Conservation (phyloP, 805 yeast species). For the Kazachstania viticola region DNA sequence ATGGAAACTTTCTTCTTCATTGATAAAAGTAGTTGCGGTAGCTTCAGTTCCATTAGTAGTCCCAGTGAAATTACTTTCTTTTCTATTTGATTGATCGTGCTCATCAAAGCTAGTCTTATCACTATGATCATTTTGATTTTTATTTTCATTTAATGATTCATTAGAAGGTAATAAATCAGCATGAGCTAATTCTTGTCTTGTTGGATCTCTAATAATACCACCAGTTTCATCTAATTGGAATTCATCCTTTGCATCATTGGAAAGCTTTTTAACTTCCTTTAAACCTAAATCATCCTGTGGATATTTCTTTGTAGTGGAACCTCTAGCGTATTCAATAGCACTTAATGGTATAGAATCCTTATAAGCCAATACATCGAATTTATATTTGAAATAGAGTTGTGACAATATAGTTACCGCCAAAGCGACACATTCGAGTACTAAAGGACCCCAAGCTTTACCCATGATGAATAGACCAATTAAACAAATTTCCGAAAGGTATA, state of each 20-base stretch:
- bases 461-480: slow-evolving; percentile 61
- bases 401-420: slow-evolving; percentile 45
- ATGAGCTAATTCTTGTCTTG: slow-evolving; percentile 18
- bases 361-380: slow-evolving; percentile 40
- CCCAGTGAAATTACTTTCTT: slow-evolving; percentile 3
- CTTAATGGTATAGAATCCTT: slow-evolving; percentile 62
- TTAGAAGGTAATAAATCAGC: slow-evolving; percentile 20
- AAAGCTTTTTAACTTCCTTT: slow-evolving; percentile 42
- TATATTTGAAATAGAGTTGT: slow-evolving; percentile 48
- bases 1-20: slow-evolving; percentile 18
- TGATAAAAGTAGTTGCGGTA: slow-evolving; percentile 19
- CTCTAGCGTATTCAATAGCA: slow-evolving; percentile 32
- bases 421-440: slow-evolving; percentile 55
- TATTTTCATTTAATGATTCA: slow-evolving; percentile 1
- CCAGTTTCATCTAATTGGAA: slow-evolving; percentile 16
- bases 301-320: slow-evolving; percentile 34
- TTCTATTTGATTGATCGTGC: slow-evolving; percentile 2
- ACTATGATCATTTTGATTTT: background rate
- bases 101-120: background rate
- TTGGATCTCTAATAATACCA: slow-evolving; percentile 22
- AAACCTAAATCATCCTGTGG: slow-evolving; percentile 57
- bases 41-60: slow-evolving; percentile 1
- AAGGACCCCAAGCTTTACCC: slow-evolving; percentile 70
- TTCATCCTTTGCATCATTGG: slow-evolving; percentile 27
- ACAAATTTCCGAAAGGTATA: slow-evolving; percentile 63